Percentiles rank a stretch among this genome's conserved stretches.
These are phyloP conservation scores for Priceomyces castillae DNA, from an alignment of 805 yeast species.

Conservation along the genomic window DNA sequence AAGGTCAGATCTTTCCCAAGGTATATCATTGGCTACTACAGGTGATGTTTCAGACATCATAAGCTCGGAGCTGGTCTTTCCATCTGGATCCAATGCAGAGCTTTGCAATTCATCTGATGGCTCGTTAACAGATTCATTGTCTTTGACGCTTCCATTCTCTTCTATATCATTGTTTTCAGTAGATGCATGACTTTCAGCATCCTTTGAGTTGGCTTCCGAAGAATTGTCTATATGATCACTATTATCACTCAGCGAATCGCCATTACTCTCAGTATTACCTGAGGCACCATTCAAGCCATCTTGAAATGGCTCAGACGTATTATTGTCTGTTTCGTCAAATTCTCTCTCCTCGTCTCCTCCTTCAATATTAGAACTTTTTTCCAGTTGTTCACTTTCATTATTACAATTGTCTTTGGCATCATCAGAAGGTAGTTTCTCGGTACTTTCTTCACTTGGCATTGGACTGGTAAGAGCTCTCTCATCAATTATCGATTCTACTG, in stretches of 20 bases:
- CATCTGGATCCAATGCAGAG: background rate
- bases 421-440: too few species aligned
- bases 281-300: background rate
- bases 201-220: background rate
- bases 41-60: too few species aligned
- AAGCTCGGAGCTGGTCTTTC: background rate
- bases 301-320: too few species aligned
- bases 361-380: too few species aligned
- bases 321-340: too few species aligned
- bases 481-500: background rate
- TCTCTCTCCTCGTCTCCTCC: too few species aligned
- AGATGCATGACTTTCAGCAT: background rate
- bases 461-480: too few species aligned
- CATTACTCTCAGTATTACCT: background rate
- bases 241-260: background rate
- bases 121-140: background rate
- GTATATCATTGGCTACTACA: background rate
- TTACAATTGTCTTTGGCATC: too few species aligned
- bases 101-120: background rate
- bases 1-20: constrained; percentile 1
- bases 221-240: background rate
- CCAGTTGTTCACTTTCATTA: too few species aligned
- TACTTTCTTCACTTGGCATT: too few species aligned
- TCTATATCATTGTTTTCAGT: background rate
- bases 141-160: background rate